phyloP scores from a whole-genome alignment of 805 yeast genomes.

The Candida sphagnicola region DNA sequence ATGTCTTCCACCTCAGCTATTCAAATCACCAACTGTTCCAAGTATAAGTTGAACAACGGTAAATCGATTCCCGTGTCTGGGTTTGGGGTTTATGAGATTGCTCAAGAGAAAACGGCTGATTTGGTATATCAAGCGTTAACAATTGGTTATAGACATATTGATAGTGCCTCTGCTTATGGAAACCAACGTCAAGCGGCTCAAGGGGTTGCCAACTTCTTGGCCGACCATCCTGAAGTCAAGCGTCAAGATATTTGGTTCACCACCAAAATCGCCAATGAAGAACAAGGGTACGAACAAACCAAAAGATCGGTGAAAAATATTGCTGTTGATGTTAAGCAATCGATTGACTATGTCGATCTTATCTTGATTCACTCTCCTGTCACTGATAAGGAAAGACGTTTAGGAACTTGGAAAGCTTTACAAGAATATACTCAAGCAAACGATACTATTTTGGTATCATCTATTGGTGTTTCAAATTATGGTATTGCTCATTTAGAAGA shows the following conservation, averaged over 20 bases:
- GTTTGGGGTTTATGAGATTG: conserved; percentile 49
- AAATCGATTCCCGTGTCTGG: conserved; percentile 53
- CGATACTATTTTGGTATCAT: conserved; percentile 50
- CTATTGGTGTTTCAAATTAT: conserved; percentile 79
- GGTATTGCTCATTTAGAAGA: conserved; percentile 59
- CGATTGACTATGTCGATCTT: conserved; percentile 38
- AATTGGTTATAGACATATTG: conserved; percentile 71
- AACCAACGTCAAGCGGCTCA: conserved; percentile 61
- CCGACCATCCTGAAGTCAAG: conserved; percentile 34
- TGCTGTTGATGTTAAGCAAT: conserved; percentile 26
- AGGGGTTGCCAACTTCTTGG: conserved; percentile 53
- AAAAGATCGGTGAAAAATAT: conserved; percentile 24
- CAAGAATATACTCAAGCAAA: conserved; percentile 57
- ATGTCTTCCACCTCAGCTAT: conserved; percentile 27
- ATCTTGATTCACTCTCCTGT: conserved; percentile 52
- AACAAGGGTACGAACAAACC: conserved; percentile 35
- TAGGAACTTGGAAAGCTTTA: conserved; percentile 68
- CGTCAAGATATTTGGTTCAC: conserved; percentile 36
- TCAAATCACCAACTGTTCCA: conserved; percentile 29
- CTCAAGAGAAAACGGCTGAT: conserved; percentile 32
- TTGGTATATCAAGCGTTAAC: conserved; percentile 55
- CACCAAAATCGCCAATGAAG: conserved; percentile 26
- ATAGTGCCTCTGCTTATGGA: conserved; percentile 63
- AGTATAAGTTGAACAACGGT: conserved; percentile 52
- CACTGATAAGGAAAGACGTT: conserved; percentile 34